Conservation (phyloP, 2,329 filamentous ascomycete species). For the Colletotrichum musae region DNA sequence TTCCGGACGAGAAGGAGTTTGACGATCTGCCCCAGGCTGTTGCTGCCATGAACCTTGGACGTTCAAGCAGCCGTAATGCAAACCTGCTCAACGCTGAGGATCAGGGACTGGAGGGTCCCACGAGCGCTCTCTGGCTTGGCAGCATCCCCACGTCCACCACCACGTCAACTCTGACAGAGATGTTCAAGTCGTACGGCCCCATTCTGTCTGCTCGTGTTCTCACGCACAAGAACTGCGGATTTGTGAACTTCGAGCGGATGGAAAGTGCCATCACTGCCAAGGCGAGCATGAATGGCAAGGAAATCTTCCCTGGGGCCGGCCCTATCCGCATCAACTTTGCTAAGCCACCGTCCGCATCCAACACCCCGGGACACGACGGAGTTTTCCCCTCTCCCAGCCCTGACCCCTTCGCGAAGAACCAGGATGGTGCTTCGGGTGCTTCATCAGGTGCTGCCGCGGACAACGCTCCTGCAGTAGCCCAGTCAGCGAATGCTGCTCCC, state of each 20-base stretch:
- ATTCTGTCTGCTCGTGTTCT: slow-evolving; percentile 94
- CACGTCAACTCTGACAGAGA: slow-evolving; percentile 92
- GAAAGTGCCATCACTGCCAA: slow-evolving; percentile 94
- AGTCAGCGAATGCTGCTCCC: slow-evolving; percentile 64
- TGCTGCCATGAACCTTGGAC: slow-evolving; percentile 81
- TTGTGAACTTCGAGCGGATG: slow-evolving; percentile 95
- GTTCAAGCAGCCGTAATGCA: slow-evolving; percentile 76
- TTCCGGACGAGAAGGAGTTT: slow-evolving; percentile 83
- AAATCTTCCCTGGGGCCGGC: slow-evolving; percentile 97
- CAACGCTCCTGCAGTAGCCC: slow-evolving; percentile 47
- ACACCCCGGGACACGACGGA: slow-evolving; percentile 90
- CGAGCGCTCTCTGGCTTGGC: slow-evolving; percentile 94
- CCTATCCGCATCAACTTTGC: slow-evolving; percentile 97
- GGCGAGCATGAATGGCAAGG: slow-evolving; percentile 91
- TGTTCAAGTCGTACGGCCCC: slow-evolving; percentile 93
- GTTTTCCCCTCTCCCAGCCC: slow-evolving; percentile 93
- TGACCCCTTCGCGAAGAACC: slow-evolving; percentile 79
- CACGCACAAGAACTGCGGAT: slow-evolving; percentile 98
- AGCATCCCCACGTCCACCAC: slow-evolving; percentile 98
- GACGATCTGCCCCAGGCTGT: slow-evolving; percentile 87
- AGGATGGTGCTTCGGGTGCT: slow-evolving; percentile 58
- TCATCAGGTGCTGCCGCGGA: slow-evolving; percentile 57
- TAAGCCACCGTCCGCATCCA: slow-evolving; percentile 91
- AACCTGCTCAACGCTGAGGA: slow-evolving; percentile 81
- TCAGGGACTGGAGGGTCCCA: slow-evolving; percentile 87